phyloP scores from a whole-genome alignment of 805 yeast genomes.

The Candida tallmaniae region DNA sequence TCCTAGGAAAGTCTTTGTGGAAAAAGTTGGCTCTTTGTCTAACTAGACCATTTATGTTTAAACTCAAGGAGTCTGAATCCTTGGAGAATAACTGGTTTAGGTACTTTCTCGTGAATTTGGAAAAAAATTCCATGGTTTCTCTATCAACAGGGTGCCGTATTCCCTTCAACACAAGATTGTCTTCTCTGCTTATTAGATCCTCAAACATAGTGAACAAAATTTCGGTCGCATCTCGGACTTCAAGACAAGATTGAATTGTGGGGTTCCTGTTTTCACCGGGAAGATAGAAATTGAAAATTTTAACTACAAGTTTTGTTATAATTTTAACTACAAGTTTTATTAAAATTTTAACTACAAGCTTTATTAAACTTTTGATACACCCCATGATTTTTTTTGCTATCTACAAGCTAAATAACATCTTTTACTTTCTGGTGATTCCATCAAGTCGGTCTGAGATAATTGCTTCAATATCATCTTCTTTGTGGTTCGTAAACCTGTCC shows the following conservation, averaged over 20 bases:
- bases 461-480: slow-evolving; percentile 47
- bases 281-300: no score
- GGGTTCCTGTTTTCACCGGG: no score
- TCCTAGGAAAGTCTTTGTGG: slow-evolving; percentile 16
- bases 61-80: background rate
- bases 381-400: background rate
- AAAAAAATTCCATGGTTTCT: background rate
- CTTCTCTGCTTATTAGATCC: slow-evolving; percentile 14
- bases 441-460: slow-evolving; percentile 48
- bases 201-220: slow-evolving; percentile 10
- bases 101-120: slow-evolving; percentile 1
- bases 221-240: background rate
- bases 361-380: background rate
- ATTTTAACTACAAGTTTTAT: no score
- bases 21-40: slow-evolving; percentile 13
- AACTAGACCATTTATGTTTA: slow-evolving; percentile 10
- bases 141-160: slow-evolving; percentile 4
- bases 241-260: no score
- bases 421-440: slow-evolving; percentile 4
- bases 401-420: background rate
- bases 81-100: slow-evolving; percentile 5
- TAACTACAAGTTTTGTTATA: no score
- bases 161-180: slow-evolving; percentile 10
- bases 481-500: slow-evolving; percentile 6
- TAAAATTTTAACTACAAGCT: no score